A percentile compares a stretch with the other conserved stretches of the same genome.
phyloP scores from a whole-genome alignment of 371 early-diverging fungal species.

The Mucor irregularis region DNA sequence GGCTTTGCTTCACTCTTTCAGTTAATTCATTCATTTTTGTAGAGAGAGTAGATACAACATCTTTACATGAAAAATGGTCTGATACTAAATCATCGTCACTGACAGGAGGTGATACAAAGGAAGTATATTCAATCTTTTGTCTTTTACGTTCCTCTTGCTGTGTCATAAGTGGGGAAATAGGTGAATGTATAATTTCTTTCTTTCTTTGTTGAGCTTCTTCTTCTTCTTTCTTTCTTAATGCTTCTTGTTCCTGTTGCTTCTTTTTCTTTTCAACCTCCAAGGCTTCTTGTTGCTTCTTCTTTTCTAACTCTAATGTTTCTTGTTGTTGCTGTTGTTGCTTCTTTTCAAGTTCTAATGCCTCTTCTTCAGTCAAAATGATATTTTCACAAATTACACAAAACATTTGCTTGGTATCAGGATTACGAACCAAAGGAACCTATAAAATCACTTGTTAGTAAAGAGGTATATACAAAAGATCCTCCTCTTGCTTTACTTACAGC shows the following conservation, averaged over 20 bases:
- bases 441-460: background rate
- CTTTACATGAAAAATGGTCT: background rate
- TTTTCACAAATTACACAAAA: conserved; percentile 70
- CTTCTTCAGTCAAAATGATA: conserved; percentile 30
- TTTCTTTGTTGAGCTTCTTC: background rate
- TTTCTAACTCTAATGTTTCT: background rate
- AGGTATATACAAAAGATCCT: background rate
- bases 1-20: conserved; percentile 8
- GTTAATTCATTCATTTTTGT: conserved; percentile 22
- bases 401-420: conserved; percentile 56
- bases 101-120: background rate
- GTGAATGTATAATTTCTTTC: background rate
- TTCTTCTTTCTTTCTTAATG: background rate
- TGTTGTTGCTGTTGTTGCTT: conserved; percentile 1
- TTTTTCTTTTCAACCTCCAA: background rate
- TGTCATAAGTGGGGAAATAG: background rate
- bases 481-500: conserved; percentile 42
- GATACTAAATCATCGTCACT: background rate
- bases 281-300: background rate
- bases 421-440: conserved; percentile 65
- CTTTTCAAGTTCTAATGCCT: conserved; percentile 6
- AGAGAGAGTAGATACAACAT: conserved; percentile 11
- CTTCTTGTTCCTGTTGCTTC: background rate
- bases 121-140: conserved; percentile 8
- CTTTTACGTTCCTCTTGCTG: conserved; percentile 2